Evolutionary conservation across 1,284 basidiomycete species (phyloP).

Genomic region (Microstroma glucosiphilum): DNA sequence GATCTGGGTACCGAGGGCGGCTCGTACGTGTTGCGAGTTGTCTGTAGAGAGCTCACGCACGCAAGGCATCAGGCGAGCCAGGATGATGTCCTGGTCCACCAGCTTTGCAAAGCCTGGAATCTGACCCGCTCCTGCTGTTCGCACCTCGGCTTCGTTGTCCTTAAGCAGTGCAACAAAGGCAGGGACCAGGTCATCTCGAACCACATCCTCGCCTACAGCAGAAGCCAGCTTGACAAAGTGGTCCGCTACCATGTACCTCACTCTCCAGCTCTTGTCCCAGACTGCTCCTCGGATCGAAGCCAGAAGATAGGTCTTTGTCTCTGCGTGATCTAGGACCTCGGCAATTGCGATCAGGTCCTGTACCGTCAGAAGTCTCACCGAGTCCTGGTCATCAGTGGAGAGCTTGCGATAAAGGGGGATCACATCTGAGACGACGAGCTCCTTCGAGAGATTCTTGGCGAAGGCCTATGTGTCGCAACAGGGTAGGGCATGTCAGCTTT

Average conservation of each 20-base stretch:
- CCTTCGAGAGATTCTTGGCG: slow-evolving; percentile 47
- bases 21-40: slow-evolving; percentile 91
- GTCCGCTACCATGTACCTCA: slow-evolving; percentile 96
- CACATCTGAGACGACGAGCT: slow-evolving; percentile 66
- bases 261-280: slow-evolving; percentile 95
- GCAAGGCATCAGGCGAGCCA: slow-evolving; percentile 89
- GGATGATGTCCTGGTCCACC: slow-evolving; percentile 86
- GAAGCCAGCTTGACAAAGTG: slow-evolving; percentile 88
- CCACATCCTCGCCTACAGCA: slow-evolving; percentile 80
- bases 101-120: slow-evolving; percentile 95
- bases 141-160: slow-evolving; percentile 97
- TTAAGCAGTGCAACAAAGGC: slow-evolving; percentile 92
- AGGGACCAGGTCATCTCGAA: slow-evolving; percentile 85
- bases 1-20: slow-evolving; percentile 92
- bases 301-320: slow-evolving; percentile 84
- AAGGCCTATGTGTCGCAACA: slow-evolving; percentile 25
- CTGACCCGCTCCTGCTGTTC: slow-evolving; percentile 90
- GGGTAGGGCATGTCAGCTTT: not conserved
- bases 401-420: slow-evolving; percentile 90
- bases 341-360: slow-evolving; percentile 93
- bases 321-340: slow-evolving; percentile 70
- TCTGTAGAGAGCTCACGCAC: slow-evolving; percentile 92
- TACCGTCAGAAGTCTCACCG: slow-evolving; percentile 89
- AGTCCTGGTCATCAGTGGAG: slow-evolving; percentile 95
- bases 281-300: slow-evolving; percentile 73